Conservation (phyloP, 73 alveolate species). For the Paramecium primaurelia region DNA sequence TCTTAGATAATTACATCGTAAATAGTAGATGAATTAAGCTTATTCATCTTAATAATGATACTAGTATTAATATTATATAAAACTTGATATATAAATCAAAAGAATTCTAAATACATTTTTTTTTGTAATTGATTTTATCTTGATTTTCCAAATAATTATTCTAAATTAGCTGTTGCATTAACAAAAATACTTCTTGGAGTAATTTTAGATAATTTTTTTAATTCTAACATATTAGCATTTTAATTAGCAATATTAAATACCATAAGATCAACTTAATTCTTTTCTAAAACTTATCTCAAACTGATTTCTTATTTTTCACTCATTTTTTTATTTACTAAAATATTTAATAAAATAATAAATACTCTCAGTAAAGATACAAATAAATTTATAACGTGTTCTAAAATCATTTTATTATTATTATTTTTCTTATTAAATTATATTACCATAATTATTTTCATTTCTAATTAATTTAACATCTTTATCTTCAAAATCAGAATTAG, state of each 20-base stretch:
- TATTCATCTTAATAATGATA: background rate
- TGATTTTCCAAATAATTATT: constrained; percentile 33
- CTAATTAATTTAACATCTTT: background rate
- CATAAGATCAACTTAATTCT: constrained; percentile 34
- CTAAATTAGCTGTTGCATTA: constrained; percentile 43
- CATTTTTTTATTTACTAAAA: background rate
- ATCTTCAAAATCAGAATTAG: background rate
- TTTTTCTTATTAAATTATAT: background rate
- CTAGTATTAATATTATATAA: background rate
- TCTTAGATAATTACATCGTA: background rate
- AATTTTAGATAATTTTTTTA: constrained; percentile 16
- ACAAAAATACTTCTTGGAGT: constrained; percentile 29
- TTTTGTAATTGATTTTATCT: constrained; percentile 1
- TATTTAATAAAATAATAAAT: background rate
- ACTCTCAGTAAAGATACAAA: constrained; percentile 40
- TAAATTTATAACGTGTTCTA: constrained; percentile 19
- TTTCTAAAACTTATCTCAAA: background rate
- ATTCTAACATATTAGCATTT: constrained; percentile 27
- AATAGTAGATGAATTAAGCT: background rate
- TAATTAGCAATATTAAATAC: constrained; percentile 38
- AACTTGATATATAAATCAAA: background rate
- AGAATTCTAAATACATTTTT: constrained; percentile 40
- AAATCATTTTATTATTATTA: background rate
- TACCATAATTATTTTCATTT: background rate
- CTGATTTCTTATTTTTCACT: background rate